These are phyloP conservation scores for Phyllachora maydis DNA, from an alignment of 2,329 filamentous ascomycete species.

Conservation along the genomic window DNA sequence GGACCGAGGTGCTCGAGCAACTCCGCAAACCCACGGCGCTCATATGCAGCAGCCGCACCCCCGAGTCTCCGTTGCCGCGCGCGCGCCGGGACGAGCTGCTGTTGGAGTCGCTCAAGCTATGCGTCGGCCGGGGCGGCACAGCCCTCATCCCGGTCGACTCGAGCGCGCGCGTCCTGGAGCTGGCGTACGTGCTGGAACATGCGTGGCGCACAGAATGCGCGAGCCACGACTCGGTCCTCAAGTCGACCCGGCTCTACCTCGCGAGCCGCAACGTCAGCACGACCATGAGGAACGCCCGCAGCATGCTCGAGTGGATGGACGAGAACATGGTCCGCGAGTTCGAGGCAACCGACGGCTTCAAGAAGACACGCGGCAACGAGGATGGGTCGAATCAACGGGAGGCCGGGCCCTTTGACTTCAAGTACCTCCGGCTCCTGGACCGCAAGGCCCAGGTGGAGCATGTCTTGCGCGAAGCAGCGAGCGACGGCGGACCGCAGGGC, in stretches of 20 bases:
- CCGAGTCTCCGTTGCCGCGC: constrained; percentile 40
- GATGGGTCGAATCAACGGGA: constrained; percentile 27
- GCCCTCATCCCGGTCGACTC: constrained; percentile 90
- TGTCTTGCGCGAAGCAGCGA: constrained; percentile 27
- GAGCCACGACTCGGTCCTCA: constrained; percentile 21
- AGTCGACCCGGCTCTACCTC: constrained; percentile 46
- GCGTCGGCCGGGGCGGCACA: constrained; percentile 65
- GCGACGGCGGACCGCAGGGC: constrained; percentile 22
- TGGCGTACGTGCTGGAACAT: constrained; percentile 83
- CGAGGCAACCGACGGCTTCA: constrained; percentile 39
- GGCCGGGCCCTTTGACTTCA: constrained; percentile 73
- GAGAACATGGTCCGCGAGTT: constrained; percentile 86
- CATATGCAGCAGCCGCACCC: constrained; percentile 73
- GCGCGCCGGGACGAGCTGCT: constrained; percentile 73
- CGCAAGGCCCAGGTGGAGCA: constrained; percentile 61
- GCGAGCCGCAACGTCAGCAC: constrained; percentile 73
- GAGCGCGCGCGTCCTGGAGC: constrained; percentile 78
- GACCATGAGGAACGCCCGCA: constrained; percentile 76
- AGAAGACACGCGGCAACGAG: constrained; percentile 21
- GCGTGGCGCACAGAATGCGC: constrained; percentile 56
- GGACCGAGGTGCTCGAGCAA: constrained; percentile 83
- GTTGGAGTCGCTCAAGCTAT: constrained; percentile 60
- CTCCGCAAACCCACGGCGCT: constrained; percentile 82
- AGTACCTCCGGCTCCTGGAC: constrained; percentile 65
- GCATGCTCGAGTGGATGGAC: constrained; percentile 99